Evolutionary conservation across 345 rosid species (phyloP), one percentile per base, ranked within the genome.

Genomic region (Rhodamnia rubescens): DNA sequence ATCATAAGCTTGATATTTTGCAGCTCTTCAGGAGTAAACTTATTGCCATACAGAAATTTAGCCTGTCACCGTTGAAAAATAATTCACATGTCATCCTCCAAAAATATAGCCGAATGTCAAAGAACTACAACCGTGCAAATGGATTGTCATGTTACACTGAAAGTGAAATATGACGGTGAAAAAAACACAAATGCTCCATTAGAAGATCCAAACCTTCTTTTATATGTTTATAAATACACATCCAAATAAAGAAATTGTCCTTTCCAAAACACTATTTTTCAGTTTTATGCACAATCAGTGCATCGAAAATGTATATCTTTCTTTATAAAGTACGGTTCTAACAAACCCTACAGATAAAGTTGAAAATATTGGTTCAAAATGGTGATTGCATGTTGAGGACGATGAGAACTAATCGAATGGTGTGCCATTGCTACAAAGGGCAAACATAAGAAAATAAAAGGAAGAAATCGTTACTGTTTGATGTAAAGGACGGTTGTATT

Each of bases 1-100:
- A 94, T 94, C 92, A 93, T 91, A 49, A 91, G 88, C 89, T 94
- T 94, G 83, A 93, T 90, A 84, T 86, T 85, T 86, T 91, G 92
- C 83, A 91, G 87, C 88, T 94, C 96, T 59, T 93, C 94, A 57
- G 87, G 52, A 51, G 91, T 90, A 87, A 93, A 94, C 44, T 80
- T 86, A 82, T 90, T 90, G 58, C 93, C 95, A 84, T 92, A 94
- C 81, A 94, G 85, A 85, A 93, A 87, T 56, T 91, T 92, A 18
- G 92, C 93, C 95, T 94, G 90, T 82, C 74, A 83, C 55, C 59
- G 15, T 29, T 27, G 55, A 82, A 49, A 64, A 83, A 81, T 16
- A 75, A 58, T 22, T 58, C 36, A 86, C 47, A 59, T n/a, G 22
- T 8, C 64, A 56, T 32, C 57, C 55, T 53, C 59, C 44, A 82